Conservation (phyloP, 768 basidiomycete species). For the Mycena capillaripes region DNA sequence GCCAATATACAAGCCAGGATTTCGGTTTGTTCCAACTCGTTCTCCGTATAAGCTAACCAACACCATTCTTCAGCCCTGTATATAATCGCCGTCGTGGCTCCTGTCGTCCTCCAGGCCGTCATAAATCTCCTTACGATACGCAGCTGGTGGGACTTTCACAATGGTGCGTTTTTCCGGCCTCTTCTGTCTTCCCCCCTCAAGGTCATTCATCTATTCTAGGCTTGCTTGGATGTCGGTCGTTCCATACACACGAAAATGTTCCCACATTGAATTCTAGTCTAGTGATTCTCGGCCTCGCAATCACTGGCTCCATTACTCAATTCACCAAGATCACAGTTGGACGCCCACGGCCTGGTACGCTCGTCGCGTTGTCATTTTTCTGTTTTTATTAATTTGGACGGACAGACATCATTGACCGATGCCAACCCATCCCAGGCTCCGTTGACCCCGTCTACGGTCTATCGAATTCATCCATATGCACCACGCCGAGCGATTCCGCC, state of each 20-base stretch:
- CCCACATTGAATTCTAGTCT: slow-evolving; percentile 23
- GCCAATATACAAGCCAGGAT: neutral
- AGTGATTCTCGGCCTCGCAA: slow-evolving; percentile 81
- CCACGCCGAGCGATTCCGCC: slow-evolving; percentile 73
- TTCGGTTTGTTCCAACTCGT: slow-evolving; percentile 19
- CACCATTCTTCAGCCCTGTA: slow-evolving; percentile 55
- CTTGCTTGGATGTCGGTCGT: slow-evolving; percentile 56
- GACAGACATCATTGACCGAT: slow-evolving; percentile 76
- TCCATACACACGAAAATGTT: neutral
- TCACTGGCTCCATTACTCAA: slow-evolving; percentile 89
- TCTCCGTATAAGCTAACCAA: no score
- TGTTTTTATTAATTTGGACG: neutral
- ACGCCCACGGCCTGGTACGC: slow-evolving; percentile 90
- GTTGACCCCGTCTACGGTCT: slow-evolving; percentile 81
- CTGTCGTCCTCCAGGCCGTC: slow-evolving; percentile 75
- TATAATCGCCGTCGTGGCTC: slow-evolving; percentile 71
- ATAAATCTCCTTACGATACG: slow-evolving; percentile 81
- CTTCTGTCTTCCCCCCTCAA: neutral
- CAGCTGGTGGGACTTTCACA: slow-evolving; percentile 93
- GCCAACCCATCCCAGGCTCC: slow-evolving; percentile 76
- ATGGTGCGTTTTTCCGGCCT: slow-evolving; percentile 55
- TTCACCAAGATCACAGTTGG: slow-evolving; percentile 90
- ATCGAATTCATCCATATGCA: slow-evolving; percentile 84
- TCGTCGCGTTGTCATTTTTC: no score
- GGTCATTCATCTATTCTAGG: slow-evolving; percentile 39